Conservation (phyloP, 2,329 filamentous ascomycete genomes). For the Aspergillus amoenus region DNA sequence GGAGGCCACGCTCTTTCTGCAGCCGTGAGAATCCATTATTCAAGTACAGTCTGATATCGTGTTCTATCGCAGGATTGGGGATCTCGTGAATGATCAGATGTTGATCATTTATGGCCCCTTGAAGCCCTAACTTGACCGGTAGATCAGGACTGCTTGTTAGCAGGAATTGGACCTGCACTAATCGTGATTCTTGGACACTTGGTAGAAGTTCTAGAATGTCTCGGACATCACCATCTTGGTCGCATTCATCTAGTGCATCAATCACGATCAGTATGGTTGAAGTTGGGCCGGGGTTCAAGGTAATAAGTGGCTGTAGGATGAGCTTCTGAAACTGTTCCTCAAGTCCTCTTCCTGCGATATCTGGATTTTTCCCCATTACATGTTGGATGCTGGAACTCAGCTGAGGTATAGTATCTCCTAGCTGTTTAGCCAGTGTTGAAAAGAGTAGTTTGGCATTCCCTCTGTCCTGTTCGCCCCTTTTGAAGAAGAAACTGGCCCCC, state of each 20-base stretch:
- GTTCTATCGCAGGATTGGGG: too few relatives aligned
- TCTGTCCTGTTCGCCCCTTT: slow-evolving; percentile 37
- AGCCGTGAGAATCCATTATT: too few relatives aligned
- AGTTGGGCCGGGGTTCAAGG: slow-evolving; percentile 4
- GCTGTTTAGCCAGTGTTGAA: slow-evolving; percentile 27
- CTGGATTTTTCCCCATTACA: not conserved
- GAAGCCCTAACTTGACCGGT: slow-evolving; percentile 20
- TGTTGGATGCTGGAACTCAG: not conserved
- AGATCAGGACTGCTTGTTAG: slow-evolving; percentile 26
- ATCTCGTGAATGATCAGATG: too few relatives aligned
- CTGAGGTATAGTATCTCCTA: slow-evolving; percentile 23
- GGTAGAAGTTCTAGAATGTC: slow-evolving; percentile 20
- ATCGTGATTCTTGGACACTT: not conserved
- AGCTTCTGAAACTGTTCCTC: not conserved
- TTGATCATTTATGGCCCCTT: too few relatives aligned
- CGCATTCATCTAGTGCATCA: slow-evolving; percentile 26
- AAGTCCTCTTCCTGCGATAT: not conserved
- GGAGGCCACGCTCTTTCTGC: too few relatives aligned
- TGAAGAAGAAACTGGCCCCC: not conserved
- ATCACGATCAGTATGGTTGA: slow-evolving; percentile 17
- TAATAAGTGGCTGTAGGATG: not conserved
- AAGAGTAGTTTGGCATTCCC: slow-evolving; percentile 37
- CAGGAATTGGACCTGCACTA: slow-evolving; percentile 19
- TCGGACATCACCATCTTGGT: slow-evolving; percentile 15
- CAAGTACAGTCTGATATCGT: too few relatives aligned